Conservation (phyloP, 2,329 filamentous ascomycete species). For the Aspergillus sp. region DNA sequence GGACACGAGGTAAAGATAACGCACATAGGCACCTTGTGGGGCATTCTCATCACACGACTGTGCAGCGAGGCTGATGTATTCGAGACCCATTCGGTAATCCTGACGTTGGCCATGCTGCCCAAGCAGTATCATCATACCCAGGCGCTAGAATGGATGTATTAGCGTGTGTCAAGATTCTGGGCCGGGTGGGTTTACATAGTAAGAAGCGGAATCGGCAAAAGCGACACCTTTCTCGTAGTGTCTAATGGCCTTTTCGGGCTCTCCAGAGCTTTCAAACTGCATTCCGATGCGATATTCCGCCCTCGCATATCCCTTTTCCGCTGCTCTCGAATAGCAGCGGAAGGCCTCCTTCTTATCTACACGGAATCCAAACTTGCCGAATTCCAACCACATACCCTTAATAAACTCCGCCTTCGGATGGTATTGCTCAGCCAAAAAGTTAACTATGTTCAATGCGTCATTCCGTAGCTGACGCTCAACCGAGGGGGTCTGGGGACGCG, state of each 20-base stretch:
- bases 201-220: slow-evolving; percentile 82
- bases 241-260: slow-evolving; percentile 83
- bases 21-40: slow-evolving; percentile 84
- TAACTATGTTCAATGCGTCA: slow-evolving; percentile 89
- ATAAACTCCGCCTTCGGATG: slow-evolving; percentile 95
- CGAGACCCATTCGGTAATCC: slow-evolving; percentile 73
- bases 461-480: slow-evolving; percentile 83
- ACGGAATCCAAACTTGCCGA: slow-evolving; percentile 89
- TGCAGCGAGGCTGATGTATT: slow-evolving; percentile 80
- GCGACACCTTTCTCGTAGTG: slow-evolving; percentile 84
- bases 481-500: slow-evolving; percentile 75
- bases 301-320: slow-evolving; percentile 79
- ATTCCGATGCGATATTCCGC: slow-evolving; percentile 98
- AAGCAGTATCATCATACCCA: slow-evolving; percentile 96
- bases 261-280: slow-evolving; percentile 95
- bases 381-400: slow-evolving; percentile 94
- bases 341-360: slow-evolving; percentile 96
- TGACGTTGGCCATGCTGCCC: slow-evolving; percentile 89
- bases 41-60: slow-evolving; percentile 92
- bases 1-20: slow-evolving; percentile 15
- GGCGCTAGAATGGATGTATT: slow-evolving; percentile 57
- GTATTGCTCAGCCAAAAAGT: slow-evolving; percentile 83
- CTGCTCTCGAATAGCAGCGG: slow-evolving; percentile 78
- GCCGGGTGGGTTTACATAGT: slow-evolving; percentile 50
- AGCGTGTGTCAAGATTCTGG: not conserved